These are phyloP conservation scores for Leptographium lundbergii DNA, from an alignment of 2,329 filamentous ascomycete species.

Conservation along the genomic window DNA sequence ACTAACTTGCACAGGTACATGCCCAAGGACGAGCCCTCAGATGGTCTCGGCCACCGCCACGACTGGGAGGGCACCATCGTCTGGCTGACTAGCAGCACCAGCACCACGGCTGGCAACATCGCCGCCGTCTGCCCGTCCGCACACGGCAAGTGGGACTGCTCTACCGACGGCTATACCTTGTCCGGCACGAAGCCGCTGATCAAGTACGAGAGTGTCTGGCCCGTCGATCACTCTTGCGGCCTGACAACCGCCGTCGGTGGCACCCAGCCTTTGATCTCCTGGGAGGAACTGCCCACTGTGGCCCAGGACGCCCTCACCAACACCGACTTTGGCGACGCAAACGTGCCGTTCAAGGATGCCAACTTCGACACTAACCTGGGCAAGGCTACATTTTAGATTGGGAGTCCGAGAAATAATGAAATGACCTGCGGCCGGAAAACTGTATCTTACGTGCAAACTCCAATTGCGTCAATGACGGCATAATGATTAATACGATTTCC, in stretches of 20 bases:
- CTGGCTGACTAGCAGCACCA: slow-evolving; percentile 16
- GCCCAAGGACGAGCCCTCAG: slow-evolving; percentile 29
- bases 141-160: slow-evolving; percentile 23
- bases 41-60: slow-evolving; percentile 23
- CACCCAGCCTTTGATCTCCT: slow-evolving; percentile 27
- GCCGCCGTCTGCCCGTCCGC: slow-evolving; percentile 21
- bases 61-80: slow-evolving; percentile 27
- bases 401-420: not conserved
- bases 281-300: slow-evolving; percentile 26
- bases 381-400: slow-evolving; percentile 3
- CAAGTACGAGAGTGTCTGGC: slow-evolving; percentile 20
- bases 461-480: not conserved
- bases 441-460: not conserved
- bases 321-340: slow-evolving; percentile 28
- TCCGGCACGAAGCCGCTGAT: slow-evolving; percentile 15
- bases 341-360: slow-evolving; percentile 25
- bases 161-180: slow-evolving; percentile 10
- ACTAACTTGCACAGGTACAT: slow-evolving; percentile 18
- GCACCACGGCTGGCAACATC: slow-evolving; percentile 18
- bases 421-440: not conserved
- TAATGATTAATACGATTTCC: not conserved
- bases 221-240: slow-evolving; percentile 20
- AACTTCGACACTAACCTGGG: slow-evolving; percentile 12
- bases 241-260: slow-evolving; percentile 16
- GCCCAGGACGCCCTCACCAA: slow-evolving; percentile 22